A percentile compares a stretch with the other conserved stretches of the same genome.
Evolutionary conservation across 306 rosid genomes (phyloP).

Genomic region (Lupinus albus): DNA sequence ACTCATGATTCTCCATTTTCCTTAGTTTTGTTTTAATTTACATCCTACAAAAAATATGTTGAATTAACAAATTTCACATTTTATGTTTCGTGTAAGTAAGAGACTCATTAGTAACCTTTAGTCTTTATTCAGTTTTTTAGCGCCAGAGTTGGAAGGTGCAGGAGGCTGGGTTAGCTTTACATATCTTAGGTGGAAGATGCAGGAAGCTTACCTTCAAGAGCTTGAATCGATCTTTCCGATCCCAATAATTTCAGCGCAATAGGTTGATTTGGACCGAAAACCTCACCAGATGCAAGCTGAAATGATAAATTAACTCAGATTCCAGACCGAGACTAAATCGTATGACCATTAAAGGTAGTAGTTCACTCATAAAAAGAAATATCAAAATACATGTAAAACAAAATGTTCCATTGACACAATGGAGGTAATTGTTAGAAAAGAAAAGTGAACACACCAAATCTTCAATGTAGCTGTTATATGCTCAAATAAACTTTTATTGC

Average conservation of each 20-base stretch:
- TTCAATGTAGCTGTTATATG: slow-evolving; percentile 9
- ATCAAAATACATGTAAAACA: slow-evolving; percentile 16
- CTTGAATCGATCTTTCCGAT: slow-evolving; percentile 85
- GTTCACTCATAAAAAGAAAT: neutral
- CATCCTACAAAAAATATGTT: neutral
- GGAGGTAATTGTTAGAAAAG: neutral
- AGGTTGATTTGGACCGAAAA: slow-evolving; percentile 93
- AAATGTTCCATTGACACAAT: neutral
- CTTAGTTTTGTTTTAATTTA: neutral
- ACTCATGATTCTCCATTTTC: slow-evolving; percentile 13
- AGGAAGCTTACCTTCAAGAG: slow-evolving; percentile 79
- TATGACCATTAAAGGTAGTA: slow-evolving; percentile 7
- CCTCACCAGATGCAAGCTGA: slow-evolving; percentile 96
- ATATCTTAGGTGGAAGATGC: slow-evolving; percentile 11
- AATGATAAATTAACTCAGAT: slow-evolving; percentile 43
- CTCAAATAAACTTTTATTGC: slow-evolving; percentile 18
- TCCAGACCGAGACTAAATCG: slow-evolving; percentile 14
- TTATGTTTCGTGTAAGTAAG: neutral
- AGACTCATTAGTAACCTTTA: neutral
- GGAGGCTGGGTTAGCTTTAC: slow-evolving; percentile 21
- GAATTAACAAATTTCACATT: neutral
- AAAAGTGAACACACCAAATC: slow-evolving; percentile 5
- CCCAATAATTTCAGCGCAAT: slow-evolving; percentile 87
- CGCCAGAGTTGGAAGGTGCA: slow-evolving; percentile 16
- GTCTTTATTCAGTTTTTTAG: neutral